phyloP scores from a whole-genome alignment of 805 yeast species.

The Saccharomyces mikatae region DNA sequence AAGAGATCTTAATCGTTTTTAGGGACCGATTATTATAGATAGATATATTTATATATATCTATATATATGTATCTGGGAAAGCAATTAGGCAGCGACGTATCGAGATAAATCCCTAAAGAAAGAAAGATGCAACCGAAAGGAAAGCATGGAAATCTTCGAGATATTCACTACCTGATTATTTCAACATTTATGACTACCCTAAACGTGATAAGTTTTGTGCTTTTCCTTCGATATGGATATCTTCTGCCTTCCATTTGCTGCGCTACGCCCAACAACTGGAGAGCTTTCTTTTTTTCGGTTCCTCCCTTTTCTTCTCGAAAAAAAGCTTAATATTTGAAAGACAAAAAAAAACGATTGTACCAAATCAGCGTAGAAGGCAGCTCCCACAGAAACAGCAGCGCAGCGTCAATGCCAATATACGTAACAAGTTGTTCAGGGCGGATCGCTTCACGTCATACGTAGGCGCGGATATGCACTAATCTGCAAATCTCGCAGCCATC shows the following conservation, averaged over 20 bases:
- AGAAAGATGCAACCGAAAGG: neutral
- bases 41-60: neutral
- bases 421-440: neutral
- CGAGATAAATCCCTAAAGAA: neutral
- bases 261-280: neutral
- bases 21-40: neutral
- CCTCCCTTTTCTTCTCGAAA: neutral
- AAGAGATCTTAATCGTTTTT: neutral
- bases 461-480: neutral
- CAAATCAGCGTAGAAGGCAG: neutral
- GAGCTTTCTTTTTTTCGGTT: neutral
- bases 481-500: neutral
- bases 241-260: neutral
- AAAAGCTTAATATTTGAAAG: neutral
- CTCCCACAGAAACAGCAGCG: constrained; percentile 7
- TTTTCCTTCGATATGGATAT: neutral
- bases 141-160: neutral
- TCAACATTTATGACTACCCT: neutral
- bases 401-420: constrained; percentile 3
- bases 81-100: neutral
- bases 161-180: neutral
- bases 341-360: neutral
- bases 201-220: neutral
- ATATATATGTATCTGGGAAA: neutral
- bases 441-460: neutral